Base-by-base conservation (phyloP, 2,329 filamentous ascomycete species). In the Didymella glomerata region DNA sequence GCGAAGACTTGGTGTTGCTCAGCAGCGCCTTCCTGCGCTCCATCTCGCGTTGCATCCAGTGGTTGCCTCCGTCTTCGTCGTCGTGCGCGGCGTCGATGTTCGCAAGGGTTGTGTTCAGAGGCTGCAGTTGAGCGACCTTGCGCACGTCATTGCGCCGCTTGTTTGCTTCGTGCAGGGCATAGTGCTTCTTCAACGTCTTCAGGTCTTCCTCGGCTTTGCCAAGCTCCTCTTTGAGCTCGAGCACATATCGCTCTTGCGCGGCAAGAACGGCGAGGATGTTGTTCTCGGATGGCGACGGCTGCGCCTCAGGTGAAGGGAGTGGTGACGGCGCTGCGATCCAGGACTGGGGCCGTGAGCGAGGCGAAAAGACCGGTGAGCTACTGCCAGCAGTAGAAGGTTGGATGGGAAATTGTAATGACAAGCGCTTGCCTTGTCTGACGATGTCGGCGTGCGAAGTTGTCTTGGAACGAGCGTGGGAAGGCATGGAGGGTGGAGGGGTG, bases 201-300 rank as follows among this genome's bases (percentile, higher is more conserved):
- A 99, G 82, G 46, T 96, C 90, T 13, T 82, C 79, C 75, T 99
- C 94, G 6, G 95, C 94, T 60, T 88, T 89, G 24, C 83, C 81
- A n/a, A 99, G 82, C 77, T 98, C 94, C 76, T 99, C 95, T 60
- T 89, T 90, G 51, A 99, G 82, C 78, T 98, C 95, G 57, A 99
- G 80, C 1, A 99, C 94, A 66, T 88, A 88, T 57, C 95, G 86
- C 80, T 99, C 95, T 79, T 98, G 93, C 14, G 92, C 89, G 44
- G 95, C 95, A 69, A 99, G 90, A 57, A 93, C 90, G 61, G 92
- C 93, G 65, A 99, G 88, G 70, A 97, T 91, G 62, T 75, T 78
- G 45, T 67, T 69, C 54, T 77, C 75, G 32, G 73, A 66, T 30
- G 71, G 67, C 14, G 73, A 56, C 41, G 67, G 54, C 32, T 63